Conservation (phyloP, 2,329 filamentous ascomycete genomes). For the Ilyonectria sp. region DNA sequence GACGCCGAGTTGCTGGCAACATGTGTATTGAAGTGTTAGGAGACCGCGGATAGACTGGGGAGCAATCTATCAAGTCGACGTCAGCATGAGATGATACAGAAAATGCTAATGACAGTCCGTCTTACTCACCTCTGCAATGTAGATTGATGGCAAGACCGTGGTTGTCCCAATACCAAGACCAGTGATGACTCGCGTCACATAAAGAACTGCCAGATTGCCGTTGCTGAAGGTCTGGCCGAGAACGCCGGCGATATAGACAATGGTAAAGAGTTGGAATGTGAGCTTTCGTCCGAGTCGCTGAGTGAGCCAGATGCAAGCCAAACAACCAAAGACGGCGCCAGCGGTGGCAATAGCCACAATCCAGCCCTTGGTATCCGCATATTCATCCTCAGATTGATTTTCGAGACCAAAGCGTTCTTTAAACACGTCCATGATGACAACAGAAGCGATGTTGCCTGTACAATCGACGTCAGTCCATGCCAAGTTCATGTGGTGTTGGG, state of each 20-base stretch:
- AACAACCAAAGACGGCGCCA: constrained; percentile 49
- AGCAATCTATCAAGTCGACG: constrained; percentile 33
- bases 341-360: constrained; percentile 52
- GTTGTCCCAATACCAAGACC: constrained; percentile 48
- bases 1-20: constrained; percentile 52
- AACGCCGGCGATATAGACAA: constrained; percentile 55
- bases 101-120: no score
- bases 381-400: constrained; percentile 43
- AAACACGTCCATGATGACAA: constrained; percentile 49
- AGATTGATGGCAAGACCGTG: constrained; percentile 48
- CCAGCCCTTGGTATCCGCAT: constrained; percentile 51
- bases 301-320: constrained; percentile 46
- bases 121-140: constrained; percentile 45
- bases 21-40: constrained; percentile 51
- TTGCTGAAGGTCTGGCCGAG: constrained; percentile 50
- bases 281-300: constrained; percentile 43
- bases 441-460: constrained; percentile 50
- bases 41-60: constrained; percentile 50
- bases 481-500: accelerated
- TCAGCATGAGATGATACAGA: not conserved
- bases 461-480: not conserved
- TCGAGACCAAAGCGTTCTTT: constrained; percentile 44
- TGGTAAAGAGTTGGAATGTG: constrained; percentile 47
- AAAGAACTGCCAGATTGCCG: constrained; percentile 46
- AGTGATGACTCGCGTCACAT: constrained; percentile 44